Conservation (phyloP, 495 filamentous ascomycete genomes). For the Aspergillus haitiensis region DNA sequence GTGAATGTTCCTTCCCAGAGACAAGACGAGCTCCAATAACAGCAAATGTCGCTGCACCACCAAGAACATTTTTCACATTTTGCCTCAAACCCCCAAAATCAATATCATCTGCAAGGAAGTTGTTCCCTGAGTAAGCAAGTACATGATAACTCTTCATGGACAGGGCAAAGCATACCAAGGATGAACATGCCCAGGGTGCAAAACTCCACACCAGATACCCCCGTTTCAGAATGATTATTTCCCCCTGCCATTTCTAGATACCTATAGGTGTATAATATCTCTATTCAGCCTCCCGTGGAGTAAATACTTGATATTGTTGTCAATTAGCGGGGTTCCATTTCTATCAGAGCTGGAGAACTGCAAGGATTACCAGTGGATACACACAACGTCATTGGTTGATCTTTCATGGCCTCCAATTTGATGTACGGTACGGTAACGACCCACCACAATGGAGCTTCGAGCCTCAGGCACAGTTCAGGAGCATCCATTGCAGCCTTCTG, state of each 20-base stretch:
- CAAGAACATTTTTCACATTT: constrained; percentile 68
- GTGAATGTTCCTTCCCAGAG: constrained; percentile 48
- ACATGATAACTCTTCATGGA: not conserved
- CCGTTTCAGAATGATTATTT: not conserved
- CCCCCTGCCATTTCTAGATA: constrained; percentile 21
- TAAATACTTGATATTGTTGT: constrained; percentile 3
- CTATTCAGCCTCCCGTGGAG: not conserved
- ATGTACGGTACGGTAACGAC: constrained; percentile 26
- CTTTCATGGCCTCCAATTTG: not conserved
- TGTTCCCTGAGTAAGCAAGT: constrained; percentile 26
- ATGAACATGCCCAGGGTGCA: constrained; percentile 96
- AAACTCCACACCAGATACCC: constrained; percentile 59
- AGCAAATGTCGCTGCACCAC: constrained; percentile 83
- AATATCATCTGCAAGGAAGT: constrained; percentile 73
- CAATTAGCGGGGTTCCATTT: constrained; percentile 13
- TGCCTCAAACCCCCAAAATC: constrained; percentile 61
- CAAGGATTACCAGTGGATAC: constrained; percentile 19
- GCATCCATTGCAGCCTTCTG: constrained; percentile 22
- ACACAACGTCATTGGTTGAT: constrained; percentile 18
- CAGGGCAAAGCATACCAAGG: constrained; percentile 61
- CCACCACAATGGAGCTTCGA: constrained; percentile 19
- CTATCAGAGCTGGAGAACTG: constrained; percentile 13
- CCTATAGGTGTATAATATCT: not conserved
- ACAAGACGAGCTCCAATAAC: constrained; percentile 88
- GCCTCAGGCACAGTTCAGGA: constrained; percentile 30